These are phyloP conservation scores for Auricularia sp. DNA, from an alignment of 768 basidiomycete species.

Conservation along the genomic window DNA sequence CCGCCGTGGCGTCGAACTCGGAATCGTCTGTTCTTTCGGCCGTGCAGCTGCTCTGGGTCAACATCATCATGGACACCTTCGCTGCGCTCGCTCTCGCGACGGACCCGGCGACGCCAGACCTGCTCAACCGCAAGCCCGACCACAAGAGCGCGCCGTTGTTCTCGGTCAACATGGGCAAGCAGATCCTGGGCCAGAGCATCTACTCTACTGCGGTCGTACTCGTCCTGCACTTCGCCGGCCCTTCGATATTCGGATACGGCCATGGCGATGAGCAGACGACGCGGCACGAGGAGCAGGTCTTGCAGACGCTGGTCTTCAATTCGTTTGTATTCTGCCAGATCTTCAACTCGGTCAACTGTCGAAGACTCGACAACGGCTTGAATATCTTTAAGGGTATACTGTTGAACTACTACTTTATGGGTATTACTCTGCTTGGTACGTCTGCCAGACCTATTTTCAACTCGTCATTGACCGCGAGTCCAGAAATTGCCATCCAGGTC, in stretches of 20 bases:
- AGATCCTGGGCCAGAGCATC: constrained; percentile 79
- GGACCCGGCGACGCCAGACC: constrained; percentile 74
- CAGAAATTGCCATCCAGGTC: constrained; percentile 81
- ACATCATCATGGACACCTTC: constrained; percentile 98
- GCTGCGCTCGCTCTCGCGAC: constrained; percentile 96
- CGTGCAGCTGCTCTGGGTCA: constrained; percentile 96
- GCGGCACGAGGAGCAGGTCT: constrained; percentile 27
- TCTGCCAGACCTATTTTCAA: constrained; percentile 8
- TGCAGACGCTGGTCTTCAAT: constrained; percentile 92
- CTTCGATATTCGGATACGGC: constrained; percentile 51
- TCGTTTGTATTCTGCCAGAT: constrained; percentile 98
- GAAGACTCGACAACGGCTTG: constrained; percentile 72
- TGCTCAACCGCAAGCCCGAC: constrained; percentile 87
- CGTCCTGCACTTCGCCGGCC: constrained; percentile 81
- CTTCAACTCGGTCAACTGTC: constrained; percentile 88
- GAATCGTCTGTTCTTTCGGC: constrained; percentile 87
- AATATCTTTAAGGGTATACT: constrained; percentile 83
- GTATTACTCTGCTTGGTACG: constrained; percentile 75
- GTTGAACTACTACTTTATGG: constrained; percentile 76
- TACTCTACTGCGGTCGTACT: constrained; percentile 82
- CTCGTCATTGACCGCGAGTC: not conserved
- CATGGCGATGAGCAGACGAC: not conserved
- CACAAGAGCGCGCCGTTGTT: constrained; percentile 83
- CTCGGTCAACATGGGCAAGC: constrained; percentile 91
- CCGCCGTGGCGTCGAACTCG: constrained; percentile 67